Conservation (phyloP, 2,329 filamentous ascomycete species). For the Xylariaceae sp. region DNA sequence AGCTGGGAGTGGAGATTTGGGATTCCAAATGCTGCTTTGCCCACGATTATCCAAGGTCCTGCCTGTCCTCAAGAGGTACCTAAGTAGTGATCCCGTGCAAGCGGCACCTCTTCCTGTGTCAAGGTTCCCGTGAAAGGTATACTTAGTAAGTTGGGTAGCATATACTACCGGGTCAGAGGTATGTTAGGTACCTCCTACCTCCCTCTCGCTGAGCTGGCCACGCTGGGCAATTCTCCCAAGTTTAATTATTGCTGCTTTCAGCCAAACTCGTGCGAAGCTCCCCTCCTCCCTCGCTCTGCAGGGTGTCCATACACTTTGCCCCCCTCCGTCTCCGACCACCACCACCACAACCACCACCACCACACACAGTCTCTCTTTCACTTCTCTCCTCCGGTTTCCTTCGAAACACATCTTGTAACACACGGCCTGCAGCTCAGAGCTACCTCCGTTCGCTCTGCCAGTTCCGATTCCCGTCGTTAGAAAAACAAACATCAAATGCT, state of each 20-base stretch:
- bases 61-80: too few relatives aligned
- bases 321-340: constrained; percentile 14
- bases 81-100: too few relatives aligned
- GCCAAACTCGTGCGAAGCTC: constrained; percentile 13
- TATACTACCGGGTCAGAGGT: too few relatives aligned
- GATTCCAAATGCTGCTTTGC: too few relatives aligned
- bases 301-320: constrained; percentile 4
- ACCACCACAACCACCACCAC: constrained; percentile 15
- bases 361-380: background rate
- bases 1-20: too few relatives aligned
- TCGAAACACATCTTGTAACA: constrained; percentile 44
- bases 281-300: constrained; percentile 2
- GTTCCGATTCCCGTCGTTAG: too few relatives aligned
- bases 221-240: constrained; percentile 7
- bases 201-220: constrained; percentile 1
- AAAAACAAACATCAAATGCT: constrained; percentile 11
- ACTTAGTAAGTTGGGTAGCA: too few relatives aligned
- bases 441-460: constrained; percentile 13
- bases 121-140: too few relatives aligned
- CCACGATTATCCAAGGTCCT: too few relatives aligned
- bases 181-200: too few relatives aligned
- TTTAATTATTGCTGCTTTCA: constrained; percentile 17
- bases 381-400: constrained; percentile 21
- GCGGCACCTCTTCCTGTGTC: too few relatives aligned
- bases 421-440: constrained; percentile 34